phyloP scores from a whole-genome alignment of 352 stramenopile species.

The Pythium vanterpoolii region DNA sequence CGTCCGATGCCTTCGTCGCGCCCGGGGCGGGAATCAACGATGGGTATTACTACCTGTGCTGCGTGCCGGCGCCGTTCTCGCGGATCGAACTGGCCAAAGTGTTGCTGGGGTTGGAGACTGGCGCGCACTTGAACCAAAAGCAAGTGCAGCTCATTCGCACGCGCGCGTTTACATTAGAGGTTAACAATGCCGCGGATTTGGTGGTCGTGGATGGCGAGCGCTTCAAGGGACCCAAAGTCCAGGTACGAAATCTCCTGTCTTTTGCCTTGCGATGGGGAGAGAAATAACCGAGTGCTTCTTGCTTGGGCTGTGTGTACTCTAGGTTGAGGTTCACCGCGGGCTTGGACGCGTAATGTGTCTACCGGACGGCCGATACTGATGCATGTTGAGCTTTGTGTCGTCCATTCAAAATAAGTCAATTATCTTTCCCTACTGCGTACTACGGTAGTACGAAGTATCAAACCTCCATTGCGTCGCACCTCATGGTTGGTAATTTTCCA shows the following conservation, averaged over 20 bases:
- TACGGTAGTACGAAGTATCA: not conserved
- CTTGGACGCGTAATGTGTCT: conserved; percentile 25
- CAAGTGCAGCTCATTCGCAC: conserved; percentile 36
- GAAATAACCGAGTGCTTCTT: too few species aligned
- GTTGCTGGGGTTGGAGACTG: conserved; percentile 32
- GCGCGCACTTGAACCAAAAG: conserved; percentile 23
- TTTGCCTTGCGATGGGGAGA: not conserved
- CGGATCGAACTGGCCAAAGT: conserved; percentile 25
- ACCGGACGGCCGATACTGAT: conserved; percentile 4
- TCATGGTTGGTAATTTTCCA: not conserved
- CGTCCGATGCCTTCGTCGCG: conserved; percentile 26
- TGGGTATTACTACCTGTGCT: conserved; percentile 31
- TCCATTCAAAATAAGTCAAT: conserved; percentile 15
- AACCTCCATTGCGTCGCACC: conserved; percentile 4
- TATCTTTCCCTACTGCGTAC: not conserved
- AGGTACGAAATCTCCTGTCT: conserved; percentile 5
- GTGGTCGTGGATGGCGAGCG: conserved; percentile 36
- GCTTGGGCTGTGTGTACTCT: too few species aligned
- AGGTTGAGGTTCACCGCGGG: conserved; percentile 30
- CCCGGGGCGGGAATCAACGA: conserved; percentile 32
- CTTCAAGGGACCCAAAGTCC: conserved; percentile 27
- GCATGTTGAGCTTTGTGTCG: not conserved
- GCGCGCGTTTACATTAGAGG: conserved; percentile 31
- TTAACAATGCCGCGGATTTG: conserved; percentile 23
- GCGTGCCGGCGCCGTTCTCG: conserved; percentile 17